Evolutionary conservation across 176 grass and related monocot species (phyloP).

Genomic region (Zizania latifolia): DNA sequence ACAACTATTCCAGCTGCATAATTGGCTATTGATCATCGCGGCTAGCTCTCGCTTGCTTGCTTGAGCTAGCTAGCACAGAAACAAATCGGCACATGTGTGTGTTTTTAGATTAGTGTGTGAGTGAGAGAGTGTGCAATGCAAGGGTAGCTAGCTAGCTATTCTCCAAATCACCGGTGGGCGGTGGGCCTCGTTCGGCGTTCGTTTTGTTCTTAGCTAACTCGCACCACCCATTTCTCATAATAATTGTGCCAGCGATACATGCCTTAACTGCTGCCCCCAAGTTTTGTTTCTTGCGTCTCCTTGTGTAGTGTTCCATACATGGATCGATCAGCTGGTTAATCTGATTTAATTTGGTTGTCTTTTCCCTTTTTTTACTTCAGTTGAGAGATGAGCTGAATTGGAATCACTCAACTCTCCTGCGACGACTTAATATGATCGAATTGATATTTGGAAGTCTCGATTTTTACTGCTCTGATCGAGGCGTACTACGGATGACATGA

Average conservation of each 20-base stretch:
- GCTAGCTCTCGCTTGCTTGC: background rate
- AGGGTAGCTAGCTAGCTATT: background rate
- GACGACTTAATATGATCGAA: background rate
- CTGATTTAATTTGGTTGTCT: background rate
- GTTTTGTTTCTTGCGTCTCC: conserved; percentile 19
- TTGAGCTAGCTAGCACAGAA: background rate
- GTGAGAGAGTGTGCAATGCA: background rate
- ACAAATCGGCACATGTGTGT: conserved; percentile 28
- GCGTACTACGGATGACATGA: background rate
- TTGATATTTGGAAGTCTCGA: background rate
- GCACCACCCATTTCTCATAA: conserved; percentile 39
- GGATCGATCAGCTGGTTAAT: background rate
- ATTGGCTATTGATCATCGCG: background rate
- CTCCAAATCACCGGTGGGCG: conserved; percentile 43
- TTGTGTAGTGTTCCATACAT: background rate
- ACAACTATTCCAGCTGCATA: conserved; percentile 6
- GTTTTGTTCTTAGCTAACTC: conserved; percentile 3
- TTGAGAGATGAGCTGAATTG: background rate
- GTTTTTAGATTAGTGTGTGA: conserved; percentile 7
- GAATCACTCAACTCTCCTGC: too few relatives aligned
- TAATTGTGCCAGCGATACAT: conserved; percentile 47
- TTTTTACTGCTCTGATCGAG: background rate
- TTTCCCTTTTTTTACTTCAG: background rate
- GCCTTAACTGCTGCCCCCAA: conserved; percentile 43
- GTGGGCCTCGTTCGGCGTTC: background rate